A percentile compares a stretch with the other conserved stretches of the same genome.
phyloP scores from a whole-genome alignment of 306 rosid genomes.

The Lagenaria siceraria region DNA sequence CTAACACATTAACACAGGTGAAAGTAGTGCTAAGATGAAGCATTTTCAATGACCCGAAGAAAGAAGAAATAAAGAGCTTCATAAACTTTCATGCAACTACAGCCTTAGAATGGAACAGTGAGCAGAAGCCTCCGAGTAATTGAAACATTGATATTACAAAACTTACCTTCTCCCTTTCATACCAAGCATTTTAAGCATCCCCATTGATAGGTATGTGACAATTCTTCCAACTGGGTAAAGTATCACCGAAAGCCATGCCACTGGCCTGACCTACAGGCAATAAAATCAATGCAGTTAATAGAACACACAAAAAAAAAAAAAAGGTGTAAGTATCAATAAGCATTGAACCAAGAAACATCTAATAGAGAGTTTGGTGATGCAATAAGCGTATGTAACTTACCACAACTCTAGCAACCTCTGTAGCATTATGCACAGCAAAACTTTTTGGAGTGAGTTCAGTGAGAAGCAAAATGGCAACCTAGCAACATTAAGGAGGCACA shows the following conservation, averaged over 20 bases:
- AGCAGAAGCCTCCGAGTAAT: not conserved
- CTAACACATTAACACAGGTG: constrained; percentile 27
- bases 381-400: constrained; percentile 34
- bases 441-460: constrained; percentile 99
- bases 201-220: constrained; percentile 92
- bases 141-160: constrained; percentile 7
- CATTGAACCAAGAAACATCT: not conserved
- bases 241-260: constrained; percentile 95
- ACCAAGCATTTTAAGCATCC: constrained; percentile 88
- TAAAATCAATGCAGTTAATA: constrained; percentile 17
- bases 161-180: constrained; percentile 90
- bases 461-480: constrained; percentile 96
- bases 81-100: not conserved
- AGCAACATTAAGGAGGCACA: constrained; percentile 15
- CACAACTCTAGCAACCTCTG: constrained; percentile 96
- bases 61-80: not conserved
- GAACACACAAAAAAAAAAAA: constrained; percentile 6
- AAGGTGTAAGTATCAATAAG: not conserved
- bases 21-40: not conserved
- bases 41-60: not conserved
- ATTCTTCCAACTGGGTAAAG: constrained; percentile 89
- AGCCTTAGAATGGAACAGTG: not conserved
- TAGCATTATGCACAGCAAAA: constrained; percentile 92
- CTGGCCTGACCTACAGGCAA: constrained; percentile 88
- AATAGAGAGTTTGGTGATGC: not conserved